Evolutionary conservation across 352 stramenopile genomes (phyloP), one percentile per base, ranked within the genome.

Genomic region (Phytophthora megakarya): DNA sequence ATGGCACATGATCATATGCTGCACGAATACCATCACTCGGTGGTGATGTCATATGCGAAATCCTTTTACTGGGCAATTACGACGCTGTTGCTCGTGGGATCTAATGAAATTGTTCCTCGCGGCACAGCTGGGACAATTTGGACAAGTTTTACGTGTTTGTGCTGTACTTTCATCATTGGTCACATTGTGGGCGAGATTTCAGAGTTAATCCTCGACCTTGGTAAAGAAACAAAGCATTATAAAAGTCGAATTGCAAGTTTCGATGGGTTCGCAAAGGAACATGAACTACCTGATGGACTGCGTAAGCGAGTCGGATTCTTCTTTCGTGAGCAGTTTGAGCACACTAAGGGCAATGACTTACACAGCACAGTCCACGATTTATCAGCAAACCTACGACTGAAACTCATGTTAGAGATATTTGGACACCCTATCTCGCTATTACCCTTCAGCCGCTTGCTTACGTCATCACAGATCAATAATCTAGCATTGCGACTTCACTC

Each of bases 331-430:
- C 80, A 93, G 39, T 81, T 80, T 25, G 73, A 86, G 7, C 68
- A 88, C 25, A 78, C 80, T 0, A 62, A 87, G 8, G 78, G 80
- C 1, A 61, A 65, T 0, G 73, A 90, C 30, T 13, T 90, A 5
- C 64, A 89, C 18, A 53, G 76, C 35, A 78, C 71, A 0, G 61
- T 90, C 1, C 72, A 84, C 19, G 81, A 94, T 35, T 55, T 94
- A 11, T 87, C 81, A 0, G 79, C 82, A 0, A 90, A 89, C 26
- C 66, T 94, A 15, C 78, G 75, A 18, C 72, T 93, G 16, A 87
- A 91, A 50, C 65, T 94, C 21, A 87, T 86, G 77, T 72, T 88
- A 19, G 84, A 92, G 37, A 80, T 92, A 10, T 92, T 92, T 42
- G 84, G 86, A 5, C 50, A 68, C 2, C 46, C 77, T 0, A 85